Evolutionary conservation across 176 grass and related monocot species (phyloP), one percentile per base, ranked within the genome.

Genomic region (Triticum timopheevii): DNA sequence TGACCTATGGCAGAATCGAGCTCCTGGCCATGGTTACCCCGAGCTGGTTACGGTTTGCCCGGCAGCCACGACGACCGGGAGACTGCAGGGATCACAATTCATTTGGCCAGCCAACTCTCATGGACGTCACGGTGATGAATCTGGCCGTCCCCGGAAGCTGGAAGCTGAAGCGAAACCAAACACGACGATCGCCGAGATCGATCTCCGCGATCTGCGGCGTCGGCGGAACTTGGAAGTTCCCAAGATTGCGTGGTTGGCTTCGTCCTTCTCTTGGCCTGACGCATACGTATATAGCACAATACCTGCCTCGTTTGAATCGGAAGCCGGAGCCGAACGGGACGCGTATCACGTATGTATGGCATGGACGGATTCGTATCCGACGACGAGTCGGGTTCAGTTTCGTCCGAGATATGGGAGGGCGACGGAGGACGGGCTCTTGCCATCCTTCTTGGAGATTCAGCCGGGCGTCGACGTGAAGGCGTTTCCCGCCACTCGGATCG

Each of bases 401-500:
- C 65, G 11, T 2, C 24, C 58, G 25, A 8, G 11, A 73, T 38
- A 52, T 12, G 20, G 6, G 28, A 31, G 6, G 13, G 15, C 72
- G 39, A 65, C 64, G 50, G 23, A 72, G 42, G 24, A 50, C 3
- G 71, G 23, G 20, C 25, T 47, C 24, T 15, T 50, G 47, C 10
- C 65, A 44, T 86, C 10, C 65, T 44, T 86, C 84, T 39, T 4
- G 52, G 49, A 13, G 12, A 49, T 44, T 71, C 80, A 25, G 45
- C 68, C 16, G 15, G 15, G 5, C 44, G 85, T 69, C 85, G 69
- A 91, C 89, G 77, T 34, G 77, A 91, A 81, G 80, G 61, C 81
- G 4, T 63, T 84, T 81, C 85, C 76, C 69, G 89, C 69, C 85
- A 81, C 80, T 77, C 85, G 82, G 85, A 16, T 54, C 19, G 4